A percentile compares a stretch with the other conserved stretches of the same genome.
These are phyloP conservation scores for Epichloe brachyelytri DNA, from an alignment of 2,329 filamentous ascomycete genomes.

Conservation along the genomic window DNA sequence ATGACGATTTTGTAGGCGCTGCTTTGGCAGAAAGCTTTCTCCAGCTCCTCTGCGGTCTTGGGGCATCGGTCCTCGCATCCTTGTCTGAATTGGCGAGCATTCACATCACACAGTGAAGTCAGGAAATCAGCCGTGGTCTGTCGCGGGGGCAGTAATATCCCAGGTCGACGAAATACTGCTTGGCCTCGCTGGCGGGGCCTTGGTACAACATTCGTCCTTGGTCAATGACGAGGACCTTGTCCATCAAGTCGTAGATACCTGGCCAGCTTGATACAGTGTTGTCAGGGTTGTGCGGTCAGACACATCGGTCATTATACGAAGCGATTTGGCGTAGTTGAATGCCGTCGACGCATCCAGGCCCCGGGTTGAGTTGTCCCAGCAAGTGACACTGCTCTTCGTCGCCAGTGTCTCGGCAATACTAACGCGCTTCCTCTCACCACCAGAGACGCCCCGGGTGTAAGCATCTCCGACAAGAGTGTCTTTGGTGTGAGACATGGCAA, in stretches of 20 bases:
- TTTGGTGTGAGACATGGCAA: slow-evolving; percentile 63
- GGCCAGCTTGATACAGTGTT: slow-evolving; percentile 10
- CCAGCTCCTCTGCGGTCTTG: slow-evolving; percentile 31
- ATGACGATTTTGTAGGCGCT: slow-evolving; percentile 31
- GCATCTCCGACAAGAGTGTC: slow-evolving; percentile 67
- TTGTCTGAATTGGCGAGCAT: slow-evolving; percentile 1
- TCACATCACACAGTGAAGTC: slow-evolving; percentile 27
- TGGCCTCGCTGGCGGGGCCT: slow-evolving; percentile 43
- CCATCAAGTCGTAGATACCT: slow-evolving; percentile 32
- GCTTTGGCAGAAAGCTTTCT: slow-evolving; percentile 26
- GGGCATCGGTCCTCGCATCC: slow-evolving; percentile 26
- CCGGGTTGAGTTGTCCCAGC: slow-evolving; percentile 70
- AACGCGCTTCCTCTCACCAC: slow-evolving; percentile 70
- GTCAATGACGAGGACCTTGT: slow-evolving; percentile 50
- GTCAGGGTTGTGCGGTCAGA: slow-evolving; percentile 22
- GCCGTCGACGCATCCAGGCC: slow-evolving; percentile 72
- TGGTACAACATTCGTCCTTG: slow-evolving; percentile 57
- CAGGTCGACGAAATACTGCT: slow-evolving; percentile 46
- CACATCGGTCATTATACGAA: slow-evolving; percentile 64
- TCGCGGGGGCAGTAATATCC: slow-evolving; percentile 41
- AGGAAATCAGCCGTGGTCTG: slow-evolving; percentile 52
- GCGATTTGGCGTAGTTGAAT: slow-evolving; percentile 59
- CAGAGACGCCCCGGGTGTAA: slow-evolving; percentile 58
- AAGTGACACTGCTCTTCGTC: slow-evolving; percentile 58
- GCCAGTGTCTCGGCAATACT: slow-evolving; percentile 67